These are phyloP conservation scores for Fusarium pseudonygamai DNA, from an alignment of 2,329 filamentous ascomycete genomes.

Conservation along the genomic window DNA sequence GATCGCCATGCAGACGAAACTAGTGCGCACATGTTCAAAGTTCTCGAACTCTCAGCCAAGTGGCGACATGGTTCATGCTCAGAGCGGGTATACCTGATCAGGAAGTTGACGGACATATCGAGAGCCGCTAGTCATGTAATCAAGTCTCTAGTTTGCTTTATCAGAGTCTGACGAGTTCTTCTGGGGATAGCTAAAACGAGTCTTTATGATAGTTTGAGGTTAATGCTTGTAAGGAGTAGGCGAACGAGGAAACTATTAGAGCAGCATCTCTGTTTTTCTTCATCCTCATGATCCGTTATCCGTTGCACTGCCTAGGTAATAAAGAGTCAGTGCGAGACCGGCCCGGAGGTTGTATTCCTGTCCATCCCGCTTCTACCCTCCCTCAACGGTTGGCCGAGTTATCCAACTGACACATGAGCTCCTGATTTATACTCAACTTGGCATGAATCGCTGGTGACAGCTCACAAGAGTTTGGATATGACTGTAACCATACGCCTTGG, in stretches of 20 bases:
- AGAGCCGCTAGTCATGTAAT: conserved; percentile 28
- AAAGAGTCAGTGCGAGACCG: conserved; percentile 10
- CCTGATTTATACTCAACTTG: neutral
- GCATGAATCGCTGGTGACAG: neutral
- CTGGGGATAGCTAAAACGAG: conserved; percentile 19
- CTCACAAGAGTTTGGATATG: neutral
- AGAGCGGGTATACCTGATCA: conserved; percentile 26
- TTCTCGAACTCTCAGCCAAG: conserved; percentile 20
- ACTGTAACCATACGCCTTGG: neutral
- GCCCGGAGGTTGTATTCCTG: conserved; percentile 3
- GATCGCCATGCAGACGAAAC: conserved; percentile 24
- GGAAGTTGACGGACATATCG: conserved; percentile 26
- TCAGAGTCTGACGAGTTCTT: conserved; percentile 13
- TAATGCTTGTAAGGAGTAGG: conserved; percentile 15
- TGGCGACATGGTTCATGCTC: conserved; percentile 26
- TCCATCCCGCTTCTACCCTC: conserved; percentile 5
- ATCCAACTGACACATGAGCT: neutral
- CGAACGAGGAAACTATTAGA: conserved; percentile 8
- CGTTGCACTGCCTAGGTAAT: neutral
- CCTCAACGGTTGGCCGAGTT: neutral
- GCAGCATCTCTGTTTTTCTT: neutral
- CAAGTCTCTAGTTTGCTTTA: conserved; percentile 13
- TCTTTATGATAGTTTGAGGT: neutral
- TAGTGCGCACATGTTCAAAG: conserved; percentile 11
- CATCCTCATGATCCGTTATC: neutral